Evolutionary conservation across 2,329 filamentous ascomycete species (phyloP).

Genomic region (Endothia cerciana): DNA sequence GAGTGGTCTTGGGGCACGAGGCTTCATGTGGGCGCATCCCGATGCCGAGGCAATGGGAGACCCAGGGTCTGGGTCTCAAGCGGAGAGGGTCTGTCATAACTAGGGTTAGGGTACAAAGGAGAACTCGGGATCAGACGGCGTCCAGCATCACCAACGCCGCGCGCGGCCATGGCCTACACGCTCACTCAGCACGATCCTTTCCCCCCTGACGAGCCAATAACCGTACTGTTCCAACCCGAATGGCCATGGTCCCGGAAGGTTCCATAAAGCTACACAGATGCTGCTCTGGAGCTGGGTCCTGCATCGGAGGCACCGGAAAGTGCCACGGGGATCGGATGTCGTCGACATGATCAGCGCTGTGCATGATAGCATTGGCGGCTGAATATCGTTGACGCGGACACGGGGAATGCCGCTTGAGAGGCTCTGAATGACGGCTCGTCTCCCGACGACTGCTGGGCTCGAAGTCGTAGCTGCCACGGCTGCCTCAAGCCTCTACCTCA

Average conservation of each 20-base stretch:
- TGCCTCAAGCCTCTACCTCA: not conserved
- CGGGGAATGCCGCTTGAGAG: not conserved
- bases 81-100: not conserved
- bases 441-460: not conserved
- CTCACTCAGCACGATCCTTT: too few relatives aligned
- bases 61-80: too few relatives aligned
- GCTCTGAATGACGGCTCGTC: not conserved
- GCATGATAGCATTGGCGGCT: not conserved
- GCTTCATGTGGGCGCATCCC: too few relatives aligned
- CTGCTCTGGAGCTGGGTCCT: not conserved
- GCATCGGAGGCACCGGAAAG: not conserved
- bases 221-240: too few relatives aligned
- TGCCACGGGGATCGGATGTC: not conserved
- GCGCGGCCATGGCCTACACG: too few relatives aligned
- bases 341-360: not conserved
- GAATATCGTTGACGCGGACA: not conserved
- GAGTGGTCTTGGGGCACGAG: too few relatives aligned
- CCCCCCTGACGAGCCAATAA: too few relatives aligned
- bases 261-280: not conserved
- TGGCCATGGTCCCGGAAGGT: too few relatives aligned
- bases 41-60: too few relatives aligned
- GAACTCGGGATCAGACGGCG: too few relatives aligned
- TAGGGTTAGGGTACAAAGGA: constrained; percentile 4
- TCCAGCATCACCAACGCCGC: too few relatives aligned
- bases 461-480: not conserved